Conservation (phyloP, 345 rosid species). For the Leavenworthia alabamica region DNA sequence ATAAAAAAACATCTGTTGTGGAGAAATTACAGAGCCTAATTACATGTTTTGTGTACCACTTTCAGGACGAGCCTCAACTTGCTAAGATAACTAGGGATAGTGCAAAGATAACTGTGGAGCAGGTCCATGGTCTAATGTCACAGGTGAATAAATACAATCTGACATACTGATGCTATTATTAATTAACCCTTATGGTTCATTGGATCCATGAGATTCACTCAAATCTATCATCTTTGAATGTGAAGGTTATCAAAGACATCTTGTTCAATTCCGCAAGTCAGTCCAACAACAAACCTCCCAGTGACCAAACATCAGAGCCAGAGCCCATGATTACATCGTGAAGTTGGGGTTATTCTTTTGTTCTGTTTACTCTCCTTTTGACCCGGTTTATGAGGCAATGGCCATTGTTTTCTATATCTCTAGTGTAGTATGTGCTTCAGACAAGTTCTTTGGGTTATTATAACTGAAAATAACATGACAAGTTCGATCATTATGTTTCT, state of each 20-base stretch:
- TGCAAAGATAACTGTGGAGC: slow-evolving; percentile 94
- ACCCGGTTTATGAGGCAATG: slow-evolving; percentile 22
- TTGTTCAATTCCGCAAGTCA: slow-evolving; percentile 82
- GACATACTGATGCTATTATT: neutral
- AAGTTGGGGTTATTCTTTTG: slow-evolving; percentile 21
- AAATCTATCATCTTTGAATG: neutral
- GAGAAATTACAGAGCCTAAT: neutral
- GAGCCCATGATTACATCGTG: slow-evolving; percentile 95
- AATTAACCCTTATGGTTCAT: neutral
- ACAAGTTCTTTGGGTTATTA: slow-evolving; percentile 6
- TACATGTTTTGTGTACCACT: slow-evolving; percentile 7
- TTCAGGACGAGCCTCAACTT: slow-evolving; percentile 94
- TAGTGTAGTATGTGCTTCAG: slow-evolving; percentile 14
- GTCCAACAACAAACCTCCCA: slow-evolving; percentile 41
- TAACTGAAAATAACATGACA: slow-evolving; percentile 12
- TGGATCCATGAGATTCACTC: neutral
- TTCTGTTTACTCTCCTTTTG: slow-evolving; percentile 9
- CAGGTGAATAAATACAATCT: slow-evolving; percentile 51
- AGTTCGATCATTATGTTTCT: neutral
- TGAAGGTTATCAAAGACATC: slow-evolving; percentile 88
- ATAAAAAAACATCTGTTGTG: neutral
- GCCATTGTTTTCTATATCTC: slow-evolving; percentile 7
- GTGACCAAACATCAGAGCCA: slow-evolving; percentile 53
- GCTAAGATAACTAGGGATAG: slow-evolving; percentile 98
- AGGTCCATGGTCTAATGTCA: slow-evolving; percentile 97